Evolutionary conservation across 1,284 basidiomycete species (phyloP), one percentile per base, ranked within the genome.

Genomic region (Apiotrichum mycotoxinovorans): DNA sequence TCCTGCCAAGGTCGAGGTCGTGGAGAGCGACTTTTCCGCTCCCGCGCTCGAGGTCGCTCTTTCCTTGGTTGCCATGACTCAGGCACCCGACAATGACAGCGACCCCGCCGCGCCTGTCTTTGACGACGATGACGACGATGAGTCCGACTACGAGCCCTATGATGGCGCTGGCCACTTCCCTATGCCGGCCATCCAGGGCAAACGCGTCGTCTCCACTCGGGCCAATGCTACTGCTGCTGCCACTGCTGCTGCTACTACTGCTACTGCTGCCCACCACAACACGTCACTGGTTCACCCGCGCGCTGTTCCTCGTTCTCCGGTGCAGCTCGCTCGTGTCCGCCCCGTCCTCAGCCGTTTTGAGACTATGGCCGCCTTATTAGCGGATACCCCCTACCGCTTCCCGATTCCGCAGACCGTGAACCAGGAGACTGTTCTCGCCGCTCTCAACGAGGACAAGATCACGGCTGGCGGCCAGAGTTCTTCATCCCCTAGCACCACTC

Each of bases 111-210:
- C 43, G 5, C 43, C 43, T n/a, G 40, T 43, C 40, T 23, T 27
- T 38, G 42, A 25, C 25, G 25, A 33, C 51, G 33, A 52, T 3
- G 51, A 50, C 14, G 50, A 56, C 33, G 44, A 46, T 18, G 38
- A 57, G 11, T 44, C 42, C 18, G 51, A 57, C 50, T 54, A 47
- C 30, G 55, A 51, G 37, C 50, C 51, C 15, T 57, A 52, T 26
- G 55, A 57, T 20, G 55, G 55, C n/a, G 55, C 55, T 10, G 50
- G 30, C 14, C 55, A 45, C 17, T 57, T 57, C 23, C 55, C 55
- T 38, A 51, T 51, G 49, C 49, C 46, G 15, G 27, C 22, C 22
- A 48, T 48, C 23, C 15, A 48, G 18, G 46, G 46, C 40, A 22
- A 41, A 5, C 40, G 33, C 46, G 33, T 25, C 33, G 22, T 48